Base-by-base conservation (phyloP, 108 stramenopile genomes). In the Nitzschia palea region DNA sequence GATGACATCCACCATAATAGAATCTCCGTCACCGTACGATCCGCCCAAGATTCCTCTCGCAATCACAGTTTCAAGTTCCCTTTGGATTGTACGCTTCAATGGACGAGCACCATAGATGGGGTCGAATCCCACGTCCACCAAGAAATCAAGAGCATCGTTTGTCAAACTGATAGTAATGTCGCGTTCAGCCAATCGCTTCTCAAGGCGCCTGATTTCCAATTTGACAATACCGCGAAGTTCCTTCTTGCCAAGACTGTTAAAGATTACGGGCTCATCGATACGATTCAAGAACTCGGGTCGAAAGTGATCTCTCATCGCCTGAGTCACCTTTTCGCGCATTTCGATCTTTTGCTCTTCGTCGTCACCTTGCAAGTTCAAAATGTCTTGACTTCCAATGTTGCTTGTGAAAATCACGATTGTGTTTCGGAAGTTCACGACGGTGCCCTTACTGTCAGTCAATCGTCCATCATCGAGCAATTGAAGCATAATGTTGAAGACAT, bases 401-500 rank as follows among this genome's bases (percentile, higher is more conserved):
- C 86, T 88, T 1, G 99, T 99, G 62, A 99, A 96, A 55, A 99
- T 98, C 60, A 96, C 74, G 33, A 99, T 86, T 33, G 87, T 86
- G 69, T 98, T 98, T 40, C 90, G 80, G 80, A 99, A 99, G 69
- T 97, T 90, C 9, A 99, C 99, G 37, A 76, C 75, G 67, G 80
- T 95, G 45, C 99, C 99, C 80, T 98, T 96, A 50, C 86, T 83
- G 68, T 99, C 99, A 3, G 99, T 99, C 33, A 99, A 73, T 35
- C 97, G 92, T 6, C 99, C 99, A 71, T 99, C 99, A 70, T 99
- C 99, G 5, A 99, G 82, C 10, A 99, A 54, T 73, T 99, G 98
- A 27, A 98, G 67, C 85, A 98, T 92, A 14, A 99, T 67, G 76
- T 98, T 98, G 78, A 97, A 97, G 8, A 99, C 97, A 70, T 97